Base-by-base conservation (phyloP, 805 yeast genomes). In the Myxozyma kluyveri region DNA sequence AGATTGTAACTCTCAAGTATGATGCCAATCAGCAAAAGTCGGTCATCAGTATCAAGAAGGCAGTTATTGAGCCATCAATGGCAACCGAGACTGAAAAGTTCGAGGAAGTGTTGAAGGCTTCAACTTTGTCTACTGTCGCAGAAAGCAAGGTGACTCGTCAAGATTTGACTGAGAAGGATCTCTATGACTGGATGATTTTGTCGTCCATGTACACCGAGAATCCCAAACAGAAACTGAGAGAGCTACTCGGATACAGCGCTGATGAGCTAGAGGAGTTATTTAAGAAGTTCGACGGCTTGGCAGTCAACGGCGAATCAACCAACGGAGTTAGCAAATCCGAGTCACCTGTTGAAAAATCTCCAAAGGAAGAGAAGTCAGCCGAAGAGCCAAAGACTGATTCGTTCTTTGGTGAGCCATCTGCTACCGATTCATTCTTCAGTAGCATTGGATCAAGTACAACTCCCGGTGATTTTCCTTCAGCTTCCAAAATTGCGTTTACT, bases 121-220 rank as follows among this genome's bases (percentile, higher is more conserved):
- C 77, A 52, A 79, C 82, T 60, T 83, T 79, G 64, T 68, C 69
- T 36, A 68, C 75, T 5, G 73, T 86, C 33, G 78, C 85, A 45
- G 80, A 79, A 49, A 65, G 75, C n/a, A 81, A 83, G 60, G n/a
- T n/a, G n/a, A 63, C 79, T 36, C 71, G 71, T 14, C 66, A 44
- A 24, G 57, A 54, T 18, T 42, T 37, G 27, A 41, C 54, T 7
- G 56, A 52, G 24, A 35, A 55, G 26, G 61, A 62, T 26, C 60
- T 59, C 22, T 57, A 59, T 45, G 76, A 72, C 55, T 69, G 73
- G 72, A 58, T 64, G 33, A 54, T 69, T 12, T 73, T 54, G 59
- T 61, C 53, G 49, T 61, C 51, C 32, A 71, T 53, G 67, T 69
- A 53, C 70, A 58, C 67, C 45, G 70, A 68, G 12, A 66, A 63